Evolutionary conservation across 148 eudicot genomes (phyloP), one percentile per base, ranked within the genome.

Genomic region (Fagopyrum homotropicum): DNA sequence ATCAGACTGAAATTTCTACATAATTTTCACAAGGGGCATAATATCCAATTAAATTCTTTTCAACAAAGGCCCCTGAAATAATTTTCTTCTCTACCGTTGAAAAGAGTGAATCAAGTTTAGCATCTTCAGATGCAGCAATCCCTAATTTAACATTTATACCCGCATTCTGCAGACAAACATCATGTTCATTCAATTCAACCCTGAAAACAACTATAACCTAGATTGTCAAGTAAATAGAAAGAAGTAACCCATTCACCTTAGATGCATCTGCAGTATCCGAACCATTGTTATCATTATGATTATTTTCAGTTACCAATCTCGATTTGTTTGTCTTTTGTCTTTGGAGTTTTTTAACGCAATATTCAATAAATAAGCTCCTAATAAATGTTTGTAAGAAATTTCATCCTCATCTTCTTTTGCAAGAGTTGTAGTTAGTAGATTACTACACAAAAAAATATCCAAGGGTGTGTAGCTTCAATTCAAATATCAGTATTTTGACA

Each of bases 121-220:
- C 91, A 88, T 95, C 98, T 74, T 92, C 96, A 77, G 98, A 89
- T 74, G 92, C 96, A 81, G 98, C 92, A 84, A 94, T 77, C 80
- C 98, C 98, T 77, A 94, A 80, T 79, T 95, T 97, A 69, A 93
- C 96, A 85, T 88, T 95, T 79, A 95, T 95, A 74, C 90, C 93
- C 73, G 72, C 78, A 46, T 86, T 91, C 98, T 95, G 88, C 75
- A 84, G 75, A 66, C 52, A 50, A 80, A 10, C 75, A n/a, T n/a
- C 57, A 11, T 35, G 50, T 73, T 9, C 66, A 73, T 56, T 73
- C 14, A 16, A 45, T 40, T 35, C 71, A 66, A 5, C 1, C 43
- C 35, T 40, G 19, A 66, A 40, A 66, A 35, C 17, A 66, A 66
- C 14, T 9, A 66, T 40, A 66, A 15, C 71, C 46, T 66, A 40